Percentiles rank a stretch among this genome's conserved stretches.
These are phyloP conservation scores for Rosellinia necatrix DNA, from an alignment of 2,329 filamentous ascomycete species.

Conservation along the genomic window DNA sequence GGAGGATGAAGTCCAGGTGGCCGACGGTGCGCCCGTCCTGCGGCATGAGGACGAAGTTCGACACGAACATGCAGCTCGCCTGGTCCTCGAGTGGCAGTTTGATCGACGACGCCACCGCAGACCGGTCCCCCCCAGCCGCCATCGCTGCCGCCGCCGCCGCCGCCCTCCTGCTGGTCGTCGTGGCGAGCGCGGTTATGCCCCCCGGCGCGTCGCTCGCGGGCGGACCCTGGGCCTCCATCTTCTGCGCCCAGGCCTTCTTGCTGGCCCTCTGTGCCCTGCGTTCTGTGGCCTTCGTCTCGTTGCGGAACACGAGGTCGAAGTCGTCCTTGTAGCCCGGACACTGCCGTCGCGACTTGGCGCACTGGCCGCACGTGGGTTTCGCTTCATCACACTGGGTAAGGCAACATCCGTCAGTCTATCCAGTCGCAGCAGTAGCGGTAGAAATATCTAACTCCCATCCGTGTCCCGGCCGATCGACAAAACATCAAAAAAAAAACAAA, in stretches of 20 bases:
- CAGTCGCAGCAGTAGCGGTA: no score
- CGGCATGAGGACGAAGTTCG: slow-evolving; percentile 64
- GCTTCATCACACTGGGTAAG: slow-evolving; percentile 65
- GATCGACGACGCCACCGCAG: slow-evolving; percentile 45
- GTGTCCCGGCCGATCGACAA: neutral
- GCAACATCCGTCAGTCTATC: slow-evolving; percentile 25
- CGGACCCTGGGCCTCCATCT: slow-evolving; percentile 37
- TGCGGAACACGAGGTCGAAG: slow-evolving; percentile 73
- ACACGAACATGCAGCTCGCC: slow-evolving; percentile 63
- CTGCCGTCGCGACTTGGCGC: slow-evolving; percentile 64
- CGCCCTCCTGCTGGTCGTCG: no score
- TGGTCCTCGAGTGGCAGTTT: slow-evolving; percentile 57
- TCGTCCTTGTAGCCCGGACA: slow-evolving; percentile 73
- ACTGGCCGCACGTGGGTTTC: slow-evolving; percentile 68
- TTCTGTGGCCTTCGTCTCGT: slow-evolving; percentile 72
- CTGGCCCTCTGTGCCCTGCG: slow-evolving; percentile 62
- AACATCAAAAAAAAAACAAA: no score
- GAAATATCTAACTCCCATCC: no score
- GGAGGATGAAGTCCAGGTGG: slow-evolving; percentile 63
- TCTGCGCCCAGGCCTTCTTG: slow-evolving; percentile 51
- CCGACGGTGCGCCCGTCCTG: slow-evolving; percentile 55
- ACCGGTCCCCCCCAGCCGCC: slow-evolving; percentile 31
- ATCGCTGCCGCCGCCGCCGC: no score
- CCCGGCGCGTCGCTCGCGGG: slow-evolving; percentile 18
- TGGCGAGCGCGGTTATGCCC: no score